Conservation (phyloP, 2,329 filamentous ascomycete species). For the Calonectria pauciramosa region DNA sequence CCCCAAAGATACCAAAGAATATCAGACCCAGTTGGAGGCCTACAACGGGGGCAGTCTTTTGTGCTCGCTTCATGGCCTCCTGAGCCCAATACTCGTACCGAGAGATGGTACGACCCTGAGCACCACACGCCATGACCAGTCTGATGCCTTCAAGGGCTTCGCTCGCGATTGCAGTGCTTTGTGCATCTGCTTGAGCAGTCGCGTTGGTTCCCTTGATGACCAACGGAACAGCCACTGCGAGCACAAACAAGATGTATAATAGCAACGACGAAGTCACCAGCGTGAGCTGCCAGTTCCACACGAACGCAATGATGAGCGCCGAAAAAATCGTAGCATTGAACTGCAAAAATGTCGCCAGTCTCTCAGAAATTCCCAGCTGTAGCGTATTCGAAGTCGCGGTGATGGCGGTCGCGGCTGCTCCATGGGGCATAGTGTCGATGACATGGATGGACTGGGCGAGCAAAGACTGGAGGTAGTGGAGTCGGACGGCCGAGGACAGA, state of each 20-base stretch:
- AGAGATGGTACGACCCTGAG: conserved; percentile 52
- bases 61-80: conserved; percentile 51
- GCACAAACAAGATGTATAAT: conserved; percentile 54
- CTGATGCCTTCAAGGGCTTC: conserved; percentile 58
- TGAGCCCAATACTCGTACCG: conserved; percentile 55
- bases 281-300: conserved; percentile 66
- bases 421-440: conserved; percentile 64
- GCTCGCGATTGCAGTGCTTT: conserved; percentile 58
- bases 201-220: conserved; percentile 36
- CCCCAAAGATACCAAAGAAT: conserved; percentile 50
- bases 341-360: conserved; percentile 60
- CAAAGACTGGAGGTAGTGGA: conserved; percentile 64
- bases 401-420: conserved; percentile 66
- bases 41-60: conserved; percentile 47
- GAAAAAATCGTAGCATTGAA: conserved; percentile 57
- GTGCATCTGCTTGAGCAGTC: conserved; percentile 42
- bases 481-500: conserved; percentile 63
- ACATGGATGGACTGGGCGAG: conserved; percentile 64
- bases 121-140: conserved; percentile 61
- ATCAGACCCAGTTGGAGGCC: conserved; percentile 34
- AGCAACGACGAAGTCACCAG: conserved; percentile 63
- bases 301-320: conserved; percentile 65
- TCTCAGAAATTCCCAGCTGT: conserved; percentile 68
- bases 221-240: conserved; percentile 44
- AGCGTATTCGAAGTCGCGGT: conserved; percentile 66